These are phyloP conservation scores for Tephrocybe sp. DNA, from an alignment of 768 basidiomycete species.

Conservation along the genomic window DNA sequence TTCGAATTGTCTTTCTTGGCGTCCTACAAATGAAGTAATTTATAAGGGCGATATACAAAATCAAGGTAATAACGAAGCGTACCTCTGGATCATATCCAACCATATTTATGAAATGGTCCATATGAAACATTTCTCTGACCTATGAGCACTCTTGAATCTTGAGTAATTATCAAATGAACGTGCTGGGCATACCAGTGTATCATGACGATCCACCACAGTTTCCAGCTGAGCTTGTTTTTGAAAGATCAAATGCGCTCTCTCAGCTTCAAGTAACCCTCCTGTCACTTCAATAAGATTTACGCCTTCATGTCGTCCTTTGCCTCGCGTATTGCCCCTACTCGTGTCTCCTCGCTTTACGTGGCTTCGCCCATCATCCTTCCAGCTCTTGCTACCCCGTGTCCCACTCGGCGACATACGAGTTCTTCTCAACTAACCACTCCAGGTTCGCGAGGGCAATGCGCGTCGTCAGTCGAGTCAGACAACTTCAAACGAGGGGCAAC, in stretches of 20 bases:
- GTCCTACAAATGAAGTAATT: conserved; percentile 35
- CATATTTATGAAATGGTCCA: conserved; percentile 77
- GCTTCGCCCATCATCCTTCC: conserved; percentile 3
- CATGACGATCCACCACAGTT: conserved; percentile 61
- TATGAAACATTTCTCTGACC: conserved; percentile 87
- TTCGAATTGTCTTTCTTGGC: conserved; percentile 71
- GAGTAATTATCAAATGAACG: not conserved
- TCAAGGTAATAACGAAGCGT: conserved; percentile 19
- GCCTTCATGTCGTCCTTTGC: conserved; percentile 12
- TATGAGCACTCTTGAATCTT: conserved; percentile 24
- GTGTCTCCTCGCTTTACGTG: conserved; percentile 10
- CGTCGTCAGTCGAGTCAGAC: conserved; percentile 11
- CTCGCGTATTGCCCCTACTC: conserved; percentile 18
- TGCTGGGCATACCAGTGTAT: conserved; percentile 59
- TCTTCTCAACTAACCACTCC: conserved; percentile 1
- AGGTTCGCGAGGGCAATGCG: conserved; percentile 8
- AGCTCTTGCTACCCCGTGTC: conserved; percentile 11
- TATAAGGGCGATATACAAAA: not conserved
- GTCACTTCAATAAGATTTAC: conserved; percentile 13
- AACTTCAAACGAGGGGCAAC: conserved; percentile 10
- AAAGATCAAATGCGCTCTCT: conserved; percentile 47
- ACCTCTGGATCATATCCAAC: conserved; percentile 77
- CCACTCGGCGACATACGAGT: conserved; percentile 13
- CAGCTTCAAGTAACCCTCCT: conserved; percentile 28
- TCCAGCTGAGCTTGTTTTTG: conserved; percentile 61